A percentile compares a stretch with the other conserved stretches of the same genome.
Conservation (phyloP, 768 basidiomycete genomes). For the Mycena venus region DNA sequence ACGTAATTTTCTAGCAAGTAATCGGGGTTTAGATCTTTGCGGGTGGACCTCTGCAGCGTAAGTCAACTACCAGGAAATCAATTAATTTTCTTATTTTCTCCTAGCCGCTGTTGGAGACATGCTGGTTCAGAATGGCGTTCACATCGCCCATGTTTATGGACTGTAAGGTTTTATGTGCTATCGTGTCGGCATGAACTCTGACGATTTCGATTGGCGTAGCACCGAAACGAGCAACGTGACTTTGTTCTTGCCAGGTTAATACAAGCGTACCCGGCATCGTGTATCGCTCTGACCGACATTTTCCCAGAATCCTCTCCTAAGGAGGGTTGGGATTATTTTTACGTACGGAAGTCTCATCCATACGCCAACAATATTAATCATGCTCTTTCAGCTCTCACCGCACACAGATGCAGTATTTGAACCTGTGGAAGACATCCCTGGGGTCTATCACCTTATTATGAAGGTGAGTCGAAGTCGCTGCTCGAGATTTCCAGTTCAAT, state of each 20-base stretch:
- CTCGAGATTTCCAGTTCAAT: not conserved
- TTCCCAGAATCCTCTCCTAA: not conserved
- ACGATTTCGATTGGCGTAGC: constrained; percentile 9
- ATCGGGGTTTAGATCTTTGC: constrained; percentile 36
- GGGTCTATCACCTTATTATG: not conserved
- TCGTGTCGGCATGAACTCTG: not conserved
- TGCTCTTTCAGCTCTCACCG: not conserved
- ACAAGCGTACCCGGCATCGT: not conserved
- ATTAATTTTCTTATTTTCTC: not conserved
- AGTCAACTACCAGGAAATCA: not conserved
- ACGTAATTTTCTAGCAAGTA: not conserved
- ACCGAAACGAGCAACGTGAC: constrained; percentile 31
- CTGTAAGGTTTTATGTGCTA: constrained; percentile 39
- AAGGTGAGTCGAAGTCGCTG: not conserved
- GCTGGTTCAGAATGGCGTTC: constrained; percentile 32
- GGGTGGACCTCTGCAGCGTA: constrained; percentile 42
- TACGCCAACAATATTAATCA: not conserved
- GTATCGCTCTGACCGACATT: not conserved
- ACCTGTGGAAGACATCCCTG: not conserved
- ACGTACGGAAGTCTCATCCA: not conserved
- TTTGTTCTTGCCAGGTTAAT: not conserved
- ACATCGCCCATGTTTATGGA: constrained; percentile 50
- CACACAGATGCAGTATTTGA: not conserved
- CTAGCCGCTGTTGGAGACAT: constrained; percentile 36
- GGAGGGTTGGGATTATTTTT: constrained; percentile 20